Conservation (phyloP, 208 protist species). For the Naegleria gruberi region DNA sequence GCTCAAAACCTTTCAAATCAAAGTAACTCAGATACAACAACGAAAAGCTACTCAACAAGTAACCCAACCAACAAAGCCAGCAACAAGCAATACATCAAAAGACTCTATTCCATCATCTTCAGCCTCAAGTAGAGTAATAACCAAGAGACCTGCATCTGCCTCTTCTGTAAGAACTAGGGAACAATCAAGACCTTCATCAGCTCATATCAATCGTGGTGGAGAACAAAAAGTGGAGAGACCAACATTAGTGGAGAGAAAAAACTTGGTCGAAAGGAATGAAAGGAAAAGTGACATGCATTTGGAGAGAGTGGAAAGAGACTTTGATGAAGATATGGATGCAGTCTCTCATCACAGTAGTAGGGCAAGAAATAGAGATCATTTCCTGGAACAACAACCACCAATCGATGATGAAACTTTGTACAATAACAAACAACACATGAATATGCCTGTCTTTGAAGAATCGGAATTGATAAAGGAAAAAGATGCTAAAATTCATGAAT, state of each 20-base stretch:
- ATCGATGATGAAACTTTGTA: background rate
- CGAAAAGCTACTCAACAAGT: background rate
- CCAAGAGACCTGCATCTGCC: background rate
- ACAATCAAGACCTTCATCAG: too few relatives aligned
- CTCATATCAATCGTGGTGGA: too few relatives aligned
- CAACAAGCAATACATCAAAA: background rate
- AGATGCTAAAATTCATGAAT: background rate
- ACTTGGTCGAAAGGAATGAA: too few relatives aligned
- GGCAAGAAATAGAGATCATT: background rate
- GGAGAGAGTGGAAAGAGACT: background rate
- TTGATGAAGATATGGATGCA: background rate
- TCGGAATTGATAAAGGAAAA: background rate
- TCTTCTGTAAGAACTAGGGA: background rate
- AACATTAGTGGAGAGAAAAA: too few relatives aligned
- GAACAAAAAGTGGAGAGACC: too few relatives aligned
- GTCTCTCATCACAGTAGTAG: background rate
- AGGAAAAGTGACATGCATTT: too few relatives aligned
- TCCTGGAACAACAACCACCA: background rate
- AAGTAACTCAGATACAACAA: constrained; percentile 39
- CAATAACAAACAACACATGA: background rate
- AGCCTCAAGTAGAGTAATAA: background rate
- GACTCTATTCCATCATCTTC: background rate
- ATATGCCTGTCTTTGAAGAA: background rate
- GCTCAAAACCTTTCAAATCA: constrained; percentile 74
- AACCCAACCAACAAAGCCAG: background rate